phyloP scores from a whole-genome alignment of 2,329 filamentous ascomycete species.

The Colletotrichum cuscutae region DNA sequence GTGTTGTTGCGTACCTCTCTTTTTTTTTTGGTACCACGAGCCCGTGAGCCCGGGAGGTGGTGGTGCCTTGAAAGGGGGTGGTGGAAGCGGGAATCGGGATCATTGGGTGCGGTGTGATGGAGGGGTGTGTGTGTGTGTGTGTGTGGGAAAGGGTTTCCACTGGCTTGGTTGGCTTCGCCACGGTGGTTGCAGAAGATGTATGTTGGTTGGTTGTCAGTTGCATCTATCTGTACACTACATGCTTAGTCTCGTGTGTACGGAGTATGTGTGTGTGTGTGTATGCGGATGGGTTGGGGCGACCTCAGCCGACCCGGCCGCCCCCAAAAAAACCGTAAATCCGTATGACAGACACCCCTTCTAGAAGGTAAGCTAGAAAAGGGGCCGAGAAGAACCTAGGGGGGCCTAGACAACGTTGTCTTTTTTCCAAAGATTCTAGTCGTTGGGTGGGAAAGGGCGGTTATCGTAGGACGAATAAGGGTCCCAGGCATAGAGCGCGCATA shows the following conservation, averaged over 20 bases:
- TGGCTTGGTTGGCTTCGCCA: not conserved
- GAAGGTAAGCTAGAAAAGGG: not conserved
- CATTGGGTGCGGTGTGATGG: not conserved
- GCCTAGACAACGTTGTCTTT: not conserved
- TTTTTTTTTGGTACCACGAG: not conserved
- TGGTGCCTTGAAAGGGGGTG: not conserved
- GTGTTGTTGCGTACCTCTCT: not conserved
- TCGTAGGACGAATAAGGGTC: not conserved
- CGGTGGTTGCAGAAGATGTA: not conserved
- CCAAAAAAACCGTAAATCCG: not conserved
- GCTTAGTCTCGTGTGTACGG: not conserved
- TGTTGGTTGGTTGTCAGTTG: not conserved
- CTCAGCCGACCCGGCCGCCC: not conserved
- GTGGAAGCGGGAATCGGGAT: not conserved
- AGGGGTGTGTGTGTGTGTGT: not conserved
- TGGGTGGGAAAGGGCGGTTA: not conserved
- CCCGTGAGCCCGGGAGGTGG: not conserved
- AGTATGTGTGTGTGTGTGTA: not conserved
- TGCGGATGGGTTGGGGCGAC: not conserved
- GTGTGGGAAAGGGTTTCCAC: not conserved
- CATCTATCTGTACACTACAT: not conserved
- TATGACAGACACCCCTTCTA: not conserved
- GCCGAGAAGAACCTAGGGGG: not conserved
- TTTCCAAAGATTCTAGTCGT: not conserved
- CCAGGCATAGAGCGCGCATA: not conserved